Evolutionary conservation across 1,284 basidiomycete species (phyloP).

Genomic region (Austroboletus niveus): DNA sequence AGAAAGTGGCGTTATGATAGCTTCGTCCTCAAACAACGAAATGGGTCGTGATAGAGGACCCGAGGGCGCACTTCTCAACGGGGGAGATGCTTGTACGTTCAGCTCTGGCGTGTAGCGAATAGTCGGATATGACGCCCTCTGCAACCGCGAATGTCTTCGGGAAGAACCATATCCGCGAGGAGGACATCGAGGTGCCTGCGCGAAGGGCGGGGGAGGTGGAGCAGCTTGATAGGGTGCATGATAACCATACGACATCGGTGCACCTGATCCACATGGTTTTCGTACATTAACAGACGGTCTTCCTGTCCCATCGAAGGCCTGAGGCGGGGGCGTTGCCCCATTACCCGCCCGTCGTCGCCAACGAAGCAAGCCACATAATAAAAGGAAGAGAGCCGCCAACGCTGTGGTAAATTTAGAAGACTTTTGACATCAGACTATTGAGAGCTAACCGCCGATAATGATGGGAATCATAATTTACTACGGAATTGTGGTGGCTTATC

Average conservation of each 20-base stretch:
- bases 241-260: neutral
- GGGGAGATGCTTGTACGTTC: neutral
- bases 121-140: neutral
- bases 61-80: neutral
- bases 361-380: neutral
- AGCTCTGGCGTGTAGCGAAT: neutral
- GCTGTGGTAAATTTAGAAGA: constrained; percentile 10
- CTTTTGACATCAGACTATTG: neutral
- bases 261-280: constrained; percentile 1
- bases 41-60: neutral
- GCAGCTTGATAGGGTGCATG: neutral
- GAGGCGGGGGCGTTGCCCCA: neutral
- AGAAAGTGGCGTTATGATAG: neutral
- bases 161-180: constrained; percentile 1
- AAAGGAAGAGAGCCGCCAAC: neutral
- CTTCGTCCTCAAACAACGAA: neutral
- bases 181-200: constrained; percentile 5
- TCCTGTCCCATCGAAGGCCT: neutral
- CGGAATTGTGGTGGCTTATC: too few relatives aligned
- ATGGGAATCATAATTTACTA: neutral
- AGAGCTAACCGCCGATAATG: constrained; percentile 12
- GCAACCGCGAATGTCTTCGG: neutral
- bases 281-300: neutral
- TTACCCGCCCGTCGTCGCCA: constrained; percentile 4
- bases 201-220: neutral